A percentile compares a stretch with the other conserved stretches of the same genome.
Conservation (phyloP, 2,329 filamentous ascomycete genomes). For the Phyllosticta ampelicida region DNA sequence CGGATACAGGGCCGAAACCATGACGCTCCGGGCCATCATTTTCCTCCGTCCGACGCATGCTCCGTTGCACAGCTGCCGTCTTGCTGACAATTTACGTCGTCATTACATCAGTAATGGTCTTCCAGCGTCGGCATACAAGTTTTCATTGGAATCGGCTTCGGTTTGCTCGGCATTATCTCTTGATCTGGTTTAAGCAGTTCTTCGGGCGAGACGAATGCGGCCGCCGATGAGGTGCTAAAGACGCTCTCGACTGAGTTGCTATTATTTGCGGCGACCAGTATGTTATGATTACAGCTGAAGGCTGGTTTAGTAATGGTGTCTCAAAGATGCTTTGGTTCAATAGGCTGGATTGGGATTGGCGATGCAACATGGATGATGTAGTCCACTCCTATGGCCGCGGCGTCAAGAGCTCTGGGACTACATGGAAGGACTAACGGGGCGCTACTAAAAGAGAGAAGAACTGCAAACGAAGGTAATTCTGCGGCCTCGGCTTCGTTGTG, state of each 20-base stretch:
- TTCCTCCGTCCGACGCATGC: neutral
- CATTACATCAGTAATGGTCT: neutral
- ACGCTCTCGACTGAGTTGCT: constrained; percentile 9
- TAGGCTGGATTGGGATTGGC: constrained; percentile 4
- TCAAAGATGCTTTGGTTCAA: neutral
- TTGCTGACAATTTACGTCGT: constrained; percentile 1
- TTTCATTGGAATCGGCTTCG: neutral
- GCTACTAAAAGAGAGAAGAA: neutral
- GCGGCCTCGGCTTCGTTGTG: constrained; percentile 12
- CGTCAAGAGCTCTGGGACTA: constrained; percentile 31
- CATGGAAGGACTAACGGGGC: constrained; percentile 16
- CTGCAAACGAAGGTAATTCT: neutral
- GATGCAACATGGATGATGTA: constrained; percentile 13
- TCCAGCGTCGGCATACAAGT: neutral
- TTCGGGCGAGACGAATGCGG: neutral
- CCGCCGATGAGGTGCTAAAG: constrained; percentile 9
- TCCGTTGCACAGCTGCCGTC: neutral
- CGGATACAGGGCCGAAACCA: neutral
- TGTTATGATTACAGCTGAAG: constrained; percentile 9
- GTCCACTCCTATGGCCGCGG: constrained; percentile 21
- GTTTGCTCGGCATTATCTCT: neutral
- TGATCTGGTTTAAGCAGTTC: neutral
- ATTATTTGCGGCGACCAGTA: constrained; percentile 4
- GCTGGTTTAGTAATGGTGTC: constrained; percentile 7
- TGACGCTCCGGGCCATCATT: neutral